A percentile compares a stretch with the other conserved stretches of the same genome.
Evolutionary conservation across 129 eudicot species (phyloP).

Genomic region (Lactuca saligna): DNA sequence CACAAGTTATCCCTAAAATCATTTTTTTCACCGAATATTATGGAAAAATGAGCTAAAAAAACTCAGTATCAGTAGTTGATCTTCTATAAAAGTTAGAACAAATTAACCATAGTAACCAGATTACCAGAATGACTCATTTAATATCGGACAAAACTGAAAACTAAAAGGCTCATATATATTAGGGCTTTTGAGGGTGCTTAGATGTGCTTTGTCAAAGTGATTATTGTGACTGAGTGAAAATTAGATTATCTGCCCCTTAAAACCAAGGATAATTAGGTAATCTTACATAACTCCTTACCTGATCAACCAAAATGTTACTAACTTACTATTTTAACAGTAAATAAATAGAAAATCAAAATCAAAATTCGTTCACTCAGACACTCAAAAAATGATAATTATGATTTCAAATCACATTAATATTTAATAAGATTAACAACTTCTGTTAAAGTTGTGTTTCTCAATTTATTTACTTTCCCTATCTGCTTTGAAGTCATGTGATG

Average conservation of each 20-base stretch:
- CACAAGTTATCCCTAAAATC: neutral
- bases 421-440: neutral
- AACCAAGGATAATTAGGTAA: neutral
- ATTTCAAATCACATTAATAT: neutral
- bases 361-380: neutral
- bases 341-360: neutral
- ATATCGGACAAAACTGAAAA: neutral
- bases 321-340: neutral
- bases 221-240: no score
- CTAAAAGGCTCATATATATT: constrained; percentile 5
- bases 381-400: neutral
- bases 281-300: neutral
- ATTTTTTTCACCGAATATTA: neutral
- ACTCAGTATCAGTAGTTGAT: neutral
- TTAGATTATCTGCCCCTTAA: no score
- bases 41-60: constrained; percentile 8
- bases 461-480: constrained; percentile 9
- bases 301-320: neutral
- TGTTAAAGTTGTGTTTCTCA: constrained; percentile 7
- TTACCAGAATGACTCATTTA: neutral
- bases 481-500: constrained; percentile 66
- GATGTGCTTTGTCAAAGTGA: neutral
- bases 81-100: neutral
- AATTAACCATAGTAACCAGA: neutral
- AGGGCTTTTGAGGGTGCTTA: neutral